These are phyloP conservation scores for Hippophae rhamnoides DNA, from an alignment of 306 rosid species.

Conservation along the genomic window DNA sequence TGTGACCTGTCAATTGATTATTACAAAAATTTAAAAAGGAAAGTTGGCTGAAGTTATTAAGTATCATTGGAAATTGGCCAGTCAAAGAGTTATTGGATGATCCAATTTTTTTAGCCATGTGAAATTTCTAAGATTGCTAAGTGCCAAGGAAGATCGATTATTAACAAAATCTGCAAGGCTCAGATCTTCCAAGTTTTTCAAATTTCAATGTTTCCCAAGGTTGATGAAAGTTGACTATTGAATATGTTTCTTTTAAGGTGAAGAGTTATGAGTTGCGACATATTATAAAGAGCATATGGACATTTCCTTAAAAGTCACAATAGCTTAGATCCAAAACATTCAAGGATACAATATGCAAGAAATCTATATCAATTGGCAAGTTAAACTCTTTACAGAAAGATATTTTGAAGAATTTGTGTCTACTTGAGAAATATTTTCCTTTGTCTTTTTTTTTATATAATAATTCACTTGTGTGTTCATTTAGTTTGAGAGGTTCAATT, in stretches of 20 bases:
- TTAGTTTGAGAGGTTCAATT: no score
- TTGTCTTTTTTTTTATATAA: no score
- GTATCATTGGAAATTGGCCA: neutral
- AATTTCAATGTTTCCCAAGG: neutral
- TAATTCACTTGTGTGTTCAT: no score
- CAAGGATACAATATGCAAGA: neutral
- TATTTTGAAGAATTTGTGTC: no score
- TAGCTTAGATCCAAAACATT: neutral
- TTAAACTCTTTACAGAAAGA: no score
- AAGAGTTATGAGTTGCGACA: neutral
- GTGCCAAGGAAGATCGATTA: no score
- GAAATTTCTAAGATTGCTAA: constrained; percentile 2
- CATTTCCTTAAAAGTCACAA: neutral
- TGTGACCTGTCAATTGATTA: constrained; percentile 7
- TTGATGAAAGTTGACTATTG: neutral
- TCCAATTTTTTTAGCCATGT: neutral
- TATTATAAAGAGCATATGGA: neutral
- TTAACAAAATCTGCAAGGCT: no score
- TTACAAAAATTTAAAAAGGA: neutral
- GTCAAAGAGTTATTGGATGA: neutral
- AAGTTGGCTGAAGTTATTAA: neutral
- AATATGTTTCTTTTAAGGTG: neutral
- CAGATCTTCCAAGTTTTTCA: no score
- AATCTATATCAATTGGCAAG: no score
- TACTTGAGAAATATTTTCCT: no score